Percentiles rank a stretch among this genome's conserved stretches.
These are phyloP conservation scores for Neurospora cerealis DNA, from an alignment of 495 filamentous ascomycete species.

Conservation along the genomic window DNA sequence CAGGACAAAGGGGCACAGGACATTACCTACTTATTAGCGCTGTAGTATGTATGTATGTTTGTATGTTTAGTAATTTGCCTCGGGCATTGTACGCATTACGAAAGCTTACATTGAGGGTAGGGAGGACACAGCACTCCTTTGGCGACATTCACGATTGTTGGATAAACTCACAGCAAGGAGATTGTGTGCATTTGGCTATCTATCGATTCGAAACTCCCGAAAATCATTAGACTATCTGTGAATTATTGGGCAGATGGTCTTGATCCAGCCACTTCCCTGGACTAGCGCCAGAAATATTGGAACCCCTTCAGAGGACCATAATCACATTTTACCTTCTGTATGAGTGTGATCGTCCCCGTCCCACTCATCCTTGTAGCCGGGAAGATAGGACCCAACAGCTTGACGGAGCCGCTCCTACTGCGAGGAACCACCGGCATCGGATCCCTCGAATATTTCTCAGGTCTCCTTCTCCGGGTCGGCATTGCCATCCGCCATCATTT, in stretches of 20 bases:
- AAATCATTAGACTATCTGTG: not conserved
- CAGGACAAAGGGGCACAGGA: not conserved
- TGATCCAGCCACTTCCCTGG: not conserved
- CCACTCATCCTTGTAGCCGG: not conserved
- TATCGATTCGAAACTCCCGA: not conserved
- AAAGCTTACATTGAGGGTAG: not conserved
- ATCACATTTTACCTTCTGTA: not conserved
- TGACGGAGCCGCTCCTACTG: not conserved
- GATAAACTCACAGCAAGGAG: not conserved
- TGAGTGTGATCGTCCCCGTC: not conserved
- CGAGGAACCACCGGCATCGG: not conserved
- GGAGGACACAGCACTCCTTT: not conserved
- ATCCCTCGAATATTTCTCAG: not conserved
- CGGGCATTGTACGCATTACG: not conserved
- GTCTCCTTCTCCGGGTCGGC: not conserved
- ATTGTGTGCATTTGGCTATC: not conserved
- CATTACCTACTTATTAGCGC: not conserved
- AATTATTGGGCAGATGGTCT: not conserved
- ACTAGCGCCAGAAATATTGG: not conserved
- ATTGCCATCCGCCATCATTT: not conserved
- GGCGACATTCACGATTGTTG: not conserved
- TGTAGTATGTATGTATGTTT: not conserved
- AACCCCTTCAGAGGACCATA: not conserved
- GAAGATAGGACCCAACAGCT: not conserved
- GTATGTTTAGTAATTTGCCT: not conserved